Evolutionary conservation across 2,329 filamentous ascomycete genomes (phyloP), one percentile per base, ranked within the genome.

Genomic region (Alternaria triticina): DNA sequence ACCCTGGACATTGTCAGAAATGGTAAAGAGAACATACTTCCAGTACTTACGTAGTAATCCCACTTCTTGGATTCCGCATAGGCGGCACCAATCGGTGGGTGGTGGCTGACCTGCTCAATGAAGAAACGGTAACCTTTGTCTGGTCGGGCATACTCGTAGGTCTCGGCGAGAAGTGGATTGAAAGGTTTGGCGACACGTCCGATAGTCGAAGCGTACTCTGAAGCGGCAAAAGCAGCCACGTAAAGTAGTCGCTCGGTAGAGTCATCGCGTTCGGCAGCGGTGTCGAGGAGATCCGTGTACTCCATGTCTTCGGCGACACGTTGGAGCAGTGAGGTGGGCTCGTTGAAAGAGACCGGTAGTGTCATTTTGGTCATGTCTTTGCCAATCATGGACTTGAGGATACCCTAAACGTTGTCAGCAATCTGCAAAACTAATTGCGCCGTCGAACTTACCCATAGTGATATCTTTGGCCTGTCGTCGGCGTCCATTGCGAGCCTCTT

Each of bases 301-400:
- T 99, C 96, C 92, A 99, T 95, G 76, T 99, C 96, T 82, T 99
- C 96, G 6, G 93, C 93, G 46, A 96, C 95, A 77, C 96, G 92
- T 80, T 98, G 96, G 9, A 99, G 86, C 12, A 99, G 84, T 6
- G 96, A 98, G 0, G 96, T 99, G 0, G 96, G 96, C 80, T 99
- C 96, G 81, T 99, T 99, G 84, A 99, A 98, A 0, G 96, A 97
- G 3, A 99, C 96, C 0, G 96, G 96, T 20, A 99, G 84, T 0
- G 96, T 98, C 95, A 99, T 99, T 84, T 96, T 98, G 40, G 96
- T 98, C 96, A 99, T 98, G 77, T 99, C 96, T 80, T 99, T 98
- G 67, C 96, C 96, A 81, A 99, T 97, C 96, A 99, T 98, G 22
- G 95, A 98, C 83, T 98, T 99, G 67, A 99, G 84, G 71, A 99